phyloP scores from a whole-genome alignment of 2,329 filamentous ascomycete species.

The Rosellinia necatrix region DNA sequence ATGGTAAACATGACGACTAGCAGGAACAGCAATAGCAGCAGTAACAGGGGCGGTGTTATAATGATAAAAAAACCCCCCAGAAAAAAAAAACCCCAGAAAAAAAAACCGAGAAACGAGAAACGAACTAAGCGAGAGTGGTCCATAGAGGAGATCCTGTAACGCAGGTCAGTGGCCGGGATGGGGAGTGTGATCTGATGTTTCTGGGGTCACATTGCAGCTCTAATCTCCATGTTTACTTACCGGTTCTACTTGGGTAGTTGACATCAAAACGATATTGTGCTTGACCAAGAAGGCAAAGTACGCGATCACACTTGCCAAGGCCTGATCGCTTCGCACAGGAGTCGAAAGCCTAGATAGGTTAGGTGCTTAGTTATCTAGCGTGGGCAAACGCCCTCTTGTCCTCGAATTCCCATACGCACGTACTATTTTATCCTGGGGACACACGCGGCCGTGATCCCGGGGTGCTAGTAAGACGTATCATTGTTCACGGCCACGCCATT shows the following conservation, averaged over 20 bases:
- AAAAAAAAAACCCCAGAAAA: too few relatives aligned
- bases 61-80: too few relatives aligned
- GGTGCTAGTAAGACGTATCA: neutral
- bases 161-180: slow-evolving; percentile 24
- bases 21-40: slow-evolving; percentile 21
- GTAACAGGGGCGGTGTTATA: too few relatives aligned
- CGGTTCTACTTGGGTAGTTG: slow-evolving; percentile 21
- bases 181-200: slow-evolving; percentile 29
- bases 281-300: slow-evolving; percentile 11
- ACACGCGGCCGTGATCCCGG: neutral
- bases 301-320: slow-evolving; percentile 15
- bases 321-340: slow-evolving; percentile 12
- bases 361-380: neutral
- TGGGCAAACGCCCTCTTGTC: neutral
- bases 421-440: too few relatives aligned
- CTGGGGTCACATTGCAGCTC: slow-evolving; percentile 34
- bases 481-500: slow-evolving; percentile 1
- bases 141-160: slow-evolving; percentile 35
- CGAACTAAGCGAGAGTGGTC: slow-evolving; percentile 29
- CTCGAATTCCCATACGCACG: neutral
- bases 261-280: slow-evolving; percentile 20
- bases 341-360: slow-evolving; percentile 7
- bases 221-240: slow-evolving; percentile 26
- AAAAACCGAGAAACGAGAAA: too few relatives aligned
- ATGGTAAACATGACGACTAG: too few relatives aligned